These are phyloP conservation scores for Candida sphagnicola DNA, from an alignment of 805 yeast genomes.

Conservation along the genomic window DNA sequence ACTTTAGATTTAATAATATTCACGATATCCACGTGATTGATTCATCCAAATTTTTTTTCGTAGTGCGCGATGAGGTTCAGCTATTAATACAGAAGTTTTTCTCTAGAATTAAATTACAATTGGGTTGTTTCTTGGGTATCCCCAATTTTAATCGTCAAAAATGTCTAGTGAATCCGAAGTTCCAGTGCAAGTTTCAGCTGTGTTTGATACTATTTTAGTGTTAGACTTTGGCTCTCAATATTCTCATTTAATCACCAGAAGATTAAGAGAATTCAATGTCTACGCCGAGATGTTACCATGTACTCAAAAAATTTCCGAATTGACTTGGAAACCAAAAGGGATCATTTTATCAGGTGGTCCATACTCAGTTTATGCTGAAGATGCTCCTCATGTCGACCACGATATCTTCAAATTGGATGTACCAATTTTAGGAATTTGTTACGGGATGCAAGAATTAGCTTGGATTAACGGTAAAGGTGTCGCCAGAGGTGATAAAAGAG, in stretches of 20 bases:
- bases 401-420: slow-evolving; percentile 87
- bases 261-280: slow-evolving; percentile 95
- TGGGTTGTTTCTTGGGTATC: slow-evolving; percentile 1
- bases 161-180: slow-evolving; percentile 24
- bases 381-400: slow-evolving; percentile 96
- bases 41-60: too few relatives aligned
- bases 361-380: slow-evolving; percentile 92
- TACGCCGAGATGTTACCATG: slow-evolving; percentile 99
- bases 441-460: slow-evolving; percentile 98
- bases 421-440: slow-evolving; percentile 96
- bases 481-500: slow-evolving; percentile 94
- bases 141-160: neutral
- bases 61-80: neutral
- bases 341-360: slow-evolving; percentile 96
- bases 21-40: too few relatives aligned
- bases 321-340: slow-evolving; percentile 94
- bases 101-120: too few relatives aligned
- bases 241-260: slow-evolving; percentile 93
- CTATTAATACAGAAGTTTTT: too few relatives aligned
- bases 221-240: slow-evolving; percentile 98
- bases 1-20: too few relatives aligned
- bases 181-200: slow-evolving; percentile 69
- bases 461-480: slow-evolving; percentile 96
- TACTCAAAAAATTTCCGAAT: slow-evolving; percentile 92
- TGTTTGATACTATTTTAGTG: slow-evolving; percentile 95